phyloP scores from a whole-genome alignment of 441 rosid genomes.

The Erysimum cheiri region DNA sequence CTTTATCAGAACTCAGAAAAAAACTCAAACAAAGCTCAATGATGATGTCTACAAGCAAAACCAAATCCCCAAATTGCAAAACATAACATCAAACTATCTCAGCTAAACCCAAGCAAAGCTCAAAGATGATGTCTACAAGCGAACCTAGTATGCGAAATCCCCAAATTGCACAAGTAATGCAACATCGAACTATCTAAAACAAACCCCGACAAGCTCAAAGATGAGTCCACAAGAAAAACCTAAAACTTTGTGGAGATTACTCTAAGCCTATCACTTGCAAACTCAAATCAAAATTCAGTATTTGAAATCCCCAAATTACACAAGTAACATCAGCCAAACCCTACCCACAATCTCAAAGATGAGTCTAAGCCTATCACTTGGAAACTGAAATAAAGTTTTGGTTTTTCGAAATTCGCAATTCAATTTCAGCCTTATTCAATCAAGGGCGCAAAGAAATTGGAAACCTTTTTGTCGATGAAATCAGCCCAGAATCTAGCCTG shows the following conservation, averaged over 20 bases:
- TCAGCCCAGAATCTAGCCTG: conserved; percentile 53
- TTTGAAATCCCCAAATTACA: not conserved
- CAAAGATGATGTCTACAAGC: conserved; percentile 5
- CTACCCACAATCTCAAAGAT: not conserved
- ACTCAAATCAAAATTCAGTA: not conserved
- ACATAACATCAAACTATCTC: not conserved
- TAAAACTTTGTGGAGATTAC: not conserved
- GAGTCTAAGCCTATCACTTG: not conserved
- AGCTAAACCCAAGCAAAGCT: not conserved
- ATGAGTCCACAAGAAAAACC: not conserved
- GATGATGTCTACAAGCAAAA: not conserved
- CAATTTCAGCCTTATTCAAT: not conserved
- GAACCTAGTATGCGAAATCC: too few relatives aligned
- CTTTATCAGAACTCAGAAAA: not conserved
- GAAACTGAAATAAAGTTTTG: conserved; percentile 2
- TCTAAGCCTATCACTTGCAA: not conserved
- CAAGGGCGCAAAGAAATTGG: not conserved
- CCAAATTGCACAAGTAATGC: too few relatives aligned
- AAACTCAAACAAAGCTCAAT: conserved; percentile 12
- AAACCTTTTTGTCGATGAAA: conserved; percentile 53
- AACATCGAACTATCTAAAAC: too few relatives aligned
- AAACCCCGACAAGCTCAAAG: too few relatives aligned
- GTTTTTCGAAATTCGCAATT: not conserved
- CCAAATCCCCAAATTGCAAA: not conserved
- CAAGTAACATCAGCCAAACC: not conserved